Conservation (phyloP, 1,139 yeast species). For the Kurtzmaniella quercitrusa region DNA sequence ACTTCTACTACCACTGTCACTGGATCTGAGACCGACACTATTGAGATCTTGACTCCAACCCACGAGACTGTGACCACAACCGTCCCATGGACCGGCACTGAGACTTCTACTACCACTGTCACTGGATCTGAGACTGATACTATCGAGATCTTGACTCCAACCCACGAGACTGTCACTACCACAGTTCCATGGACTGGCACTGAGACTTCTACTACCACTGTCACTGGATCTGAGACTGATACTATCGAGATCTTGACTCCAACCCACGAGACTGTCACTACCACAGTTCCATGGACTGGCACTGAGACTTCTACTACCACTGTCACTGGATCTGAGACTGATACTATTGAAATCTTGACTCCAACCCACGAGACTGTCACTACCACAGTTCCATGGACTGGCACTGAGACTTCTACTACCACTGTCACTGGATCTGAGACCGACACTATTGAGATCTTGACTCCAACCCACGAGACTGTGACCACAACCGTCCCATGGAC, state of each 20-base stretch:
- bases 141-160: constrained; percentile 11
- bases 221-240: not conserved
- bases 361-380: not conserved
- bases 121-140: constrained; percentile 2
- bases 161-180: constrained; percentile 7
- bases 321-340: not conserved
- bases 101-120: constrained; percentile 2
- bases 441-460: constrained; percentile 10
- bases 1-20: not conserved
- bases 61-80: not conserved
- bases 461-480: constrained; percentile 7
- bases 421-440: constrained; percentile 7
- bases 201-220: not conserved
- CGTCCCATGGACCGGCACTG: constrained; percentile 9
- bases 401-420: constrained; percentile 4
- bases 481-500: constrained; percentile 7
- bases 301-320: not conserved
- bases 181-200: constrained; percentile 10
- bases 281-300: not conserved
- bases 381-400: constrained; percentile 8
- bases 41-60: not conserved
- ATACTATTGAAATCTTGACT: not conserved
- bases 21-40: not conserved
- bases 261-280: not conserved
- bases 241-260: not conserved